A percentile compares a stretch with the other conserved stretches of the same genome.
Conservation (phyloP, 176 grass and related monocot genomes). For the Oryza australiensis region DNA sequence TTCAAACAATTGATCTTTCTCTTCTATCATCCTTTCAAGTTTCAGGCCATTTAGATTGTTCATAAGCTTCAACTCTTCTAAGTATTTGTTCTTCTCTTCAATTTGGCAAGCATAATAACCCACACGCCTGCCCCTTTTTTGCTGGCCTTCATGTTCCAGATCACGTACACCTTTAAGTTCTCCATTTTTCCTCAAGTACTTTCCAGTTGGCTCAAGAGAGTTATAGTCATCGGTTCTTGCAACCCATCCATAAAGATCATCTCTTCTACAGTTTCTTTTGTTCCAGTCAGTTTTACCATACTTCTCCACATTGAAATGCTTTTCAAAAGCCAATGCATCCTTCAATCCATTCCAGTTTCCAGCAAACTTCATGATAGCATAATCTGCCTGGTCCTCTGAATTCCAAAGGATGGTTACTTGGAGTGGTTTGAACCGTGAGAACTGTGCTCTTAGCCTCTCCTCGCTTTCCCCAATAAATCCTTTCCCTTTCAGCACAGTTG, state of each 20-base stretch:
- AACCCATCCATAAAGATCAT: conserved; percentile 31
- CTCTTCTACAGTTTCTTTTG: conserved; percentile 40
- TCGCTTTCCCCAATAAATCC: conserved; percentile 32
- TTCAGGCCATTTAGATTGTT: conserved; percentile 40
- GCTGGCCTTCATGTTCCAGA: conserved; percentile 32
- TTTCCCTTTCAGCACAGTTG: conserved; percentile 22
- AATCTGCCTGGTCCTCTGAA: conserved; percentile 32
- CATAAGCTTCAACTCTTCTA: conserved; percentile 32
- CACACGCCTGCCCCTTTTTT: conserved; percentile 37
- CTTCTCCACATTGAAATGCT: conserved; percentile 35
- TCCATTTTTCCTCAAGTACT: conserved; percentile 54
- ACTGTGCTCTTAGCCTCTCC: conserved; percentile 51
- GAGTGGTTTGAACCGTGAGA: conserved; percentile 54
- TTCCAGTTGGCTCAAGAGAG: conserved; percentile 41
- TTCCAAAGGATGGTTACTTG: conserved; percentile 39
- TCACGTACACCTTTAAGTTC: conserved; percentile 49
- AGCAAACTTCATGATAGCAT: conserved; percentile 49
- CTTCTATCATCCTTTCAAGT: conserved; percentile 49
- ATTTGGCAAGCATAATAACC: conserved; percentile 43
- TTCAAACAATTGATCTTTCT: conserved; percentile 44
- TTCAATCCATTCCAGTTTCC: conserved; percentile 56
- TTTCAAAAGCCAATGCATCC: conserved; percentile 61
- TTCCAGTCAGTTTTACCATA: conserved; percentile 47
- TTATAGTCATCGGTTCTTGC: conserved; percentile 26
- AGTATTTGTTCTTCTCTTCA: conserved; percentile 38